Conservation (phyloP, 2,329 filamentous ascomycete species). For the Colletotrichum tamarilloi region DNA sequence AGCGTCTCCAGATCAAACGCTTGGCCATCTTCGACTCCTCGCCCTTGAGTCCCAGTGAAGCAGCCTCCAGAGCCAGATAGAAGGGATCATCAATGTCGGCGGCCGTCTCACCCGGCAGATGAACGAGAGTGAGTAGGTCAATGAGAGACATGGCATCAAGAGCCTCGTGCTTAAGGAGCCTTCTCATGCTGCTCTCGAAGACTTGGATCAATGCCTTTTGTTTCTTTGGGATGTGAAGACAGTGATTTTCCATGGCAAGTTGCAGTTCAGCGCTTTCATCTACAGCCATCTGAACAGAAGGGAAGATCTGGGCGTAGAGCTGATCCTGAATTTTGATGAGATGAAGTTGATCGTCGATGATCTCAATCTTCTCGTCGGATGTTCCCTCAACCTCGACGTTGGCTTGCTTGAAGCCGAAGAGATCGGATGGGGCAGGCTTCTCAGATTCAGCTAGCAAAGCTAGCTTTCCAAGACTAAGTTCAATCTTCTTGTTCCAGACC, state of each 20-base stretch:
- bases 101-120: conserved; percentile 54
- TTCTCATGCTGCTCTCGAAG: conserved; percentile 76
- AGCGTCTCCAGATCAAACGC: conserved; percentile 84
- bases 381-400: conserved; percentile 52
- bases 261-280: conserved; percentile 84
- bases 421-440: conserved; percentile 38
- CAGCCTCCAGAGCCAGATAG: conserved; percentile 76
- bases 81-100: conserved; percentile 77
- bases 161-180: conserved; percentile 77
- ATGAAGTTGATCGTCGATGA: conserved; percentile 72
- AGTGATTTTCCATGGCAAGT: conserved; percentile 77
- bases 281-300: conserved; percentile 76
- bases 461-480: conserved; percentile 90
- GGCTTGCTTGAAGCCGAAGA: conserved; percentile 43
- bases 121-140: conserved; percentile 83
- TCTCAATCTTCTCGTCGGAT: conserved; percentile 56
- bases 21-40: conserved; percentile 69
- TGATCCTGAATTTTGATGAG: conserved; percentile 84
- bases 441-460: conserved; percentile 74
- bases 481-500: conserved; percentile 92
- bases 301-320: conserved; percentile 77
- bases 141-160: conserved; percentile 75
- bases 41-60: conserved; percentile 63
- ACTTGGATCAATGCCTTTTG: conserved; percentile 75
- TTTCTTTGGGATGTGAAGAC: conserved; percentile 64